phyloP scores from a whole-genome alignment of 73 alveolate species.

The Symbiodinium pilosum region DNA sequence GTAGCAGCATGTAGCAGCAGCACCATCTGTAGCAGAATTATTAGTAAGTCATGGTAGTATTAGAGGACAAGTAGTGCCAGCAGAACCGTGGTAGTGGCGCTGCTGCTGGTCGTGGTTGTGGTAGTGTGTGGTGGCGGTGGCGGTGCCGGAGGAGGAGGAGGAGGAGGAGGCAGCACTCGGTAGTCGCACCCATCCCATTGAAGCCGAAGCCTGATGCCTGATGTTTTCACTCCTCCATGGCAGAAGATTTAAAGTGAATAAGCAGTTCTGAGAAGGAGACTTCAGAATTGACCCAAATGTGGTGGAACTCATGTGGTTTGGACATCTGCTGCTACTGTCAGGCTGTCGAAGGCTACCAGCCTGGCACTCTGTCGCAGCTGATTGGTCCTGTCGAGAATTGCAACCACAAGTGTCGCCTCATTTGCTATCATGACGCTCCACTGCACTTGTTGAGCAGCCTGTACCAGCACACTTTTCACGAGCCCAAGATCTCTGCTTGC shows the following conservation, averaged over 20 bases:
- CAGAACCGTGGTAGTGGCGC: too few relatives aligned
- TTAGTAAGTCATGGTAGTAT: too few relatives aligned
- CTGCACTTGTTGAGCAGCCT: neutral
- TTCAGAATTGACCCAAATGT: too few relatives aligned
- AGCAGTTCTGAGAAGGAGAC: too few relatives aligned
- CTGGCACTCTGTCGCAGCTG: conserved; percentile 38
- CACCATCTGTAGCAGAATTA: too few relatives aligned
- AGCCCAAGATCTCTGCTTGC: neutral
- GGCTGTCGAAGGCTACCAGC: conserved; percentile 52
- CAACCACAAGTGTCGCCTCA: conserved; percentile 93
- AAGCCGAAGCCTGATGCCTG: neutral
- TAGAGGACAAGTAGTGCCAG: too few relatives aligned
- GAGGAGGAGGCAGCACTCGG: neutral
- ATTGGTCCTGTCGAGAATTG: conserved; percentile 65
- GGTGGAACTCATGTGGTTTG: too few relatives aligned
- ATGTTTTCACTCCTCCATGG: neutral
- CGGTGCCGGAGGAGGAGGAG: too few relatives aligned
- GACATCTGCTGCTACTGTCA: neutral
- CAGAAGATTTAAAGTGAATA: neutral
- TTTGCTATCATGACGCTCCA: conserved; percentile 59
- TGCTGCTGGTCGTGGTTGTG: too few relatives aligned
- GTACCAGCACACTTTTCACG: too few relatives aligned
- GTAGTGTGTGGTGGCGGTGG: too few relatives aligned
- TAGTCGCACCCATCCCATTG: neutral
- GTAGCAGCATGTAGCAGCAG: too few relatives aligned